phyloP scores from a whole-genome alignment of 495 filamentous ascomycete genomes.

The Pseudotulostoma volvatum region DNA sequence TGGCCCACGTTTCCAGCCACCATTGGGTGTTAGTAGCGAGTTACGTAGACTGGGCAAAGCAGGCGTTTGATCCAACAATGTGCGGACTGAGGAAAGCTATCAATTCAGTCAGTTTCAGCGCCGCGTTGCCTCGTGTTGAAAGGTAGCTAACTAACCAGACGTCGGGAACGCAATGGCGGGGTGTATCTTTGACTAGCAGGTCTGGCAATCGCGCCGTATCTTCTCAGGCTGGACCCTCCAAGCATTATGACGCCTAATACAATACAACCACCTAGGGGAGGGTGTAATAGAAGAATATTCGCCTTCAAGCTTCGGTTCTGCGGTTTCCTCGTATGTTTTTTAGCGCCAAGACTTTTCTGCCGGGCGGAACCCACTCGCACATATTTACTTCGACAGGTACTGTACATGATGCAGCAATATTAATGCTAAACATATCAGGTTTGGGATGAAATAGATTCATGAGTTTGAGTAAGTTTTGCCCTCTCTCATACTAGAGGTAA shows the following conservation, averaged over 20 bases:
- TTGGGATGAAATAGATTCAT: too few relatives aligned
- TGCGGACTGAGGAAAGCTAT: slow-evolving; percentile 26
- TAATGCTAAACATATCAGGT: too few relatives aligned
- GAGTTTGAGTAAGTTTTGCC: too few relatives aligned
- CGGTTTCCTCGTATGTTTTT: too few relatives aligned
- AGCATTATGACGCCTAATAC: slow-evolving; percentile 19
- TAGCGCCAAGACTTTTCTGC: slow-evolving; percentile 18
- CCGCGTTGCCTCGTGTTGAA: slow-evolving; percentile 1
- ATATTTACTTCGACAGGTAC: too few relatives aligned
- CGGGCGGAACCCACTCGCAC: too few relatives aligned
- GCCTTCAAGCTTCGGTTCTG: too few relatives aligned
- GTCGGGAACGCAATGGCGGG: slow-evolving; percentile 17
- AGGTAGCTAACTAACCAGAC: slow-evolving; percentile 20
- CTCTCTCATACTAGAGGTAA: too few relatives aligned
- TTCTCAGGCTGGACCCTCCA: slow-evolving; percentile 20
- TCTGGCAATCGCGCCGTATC: slow-evolving; percentile 14
- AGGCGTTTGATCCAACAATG: background rate
- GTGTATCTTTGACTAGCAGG: slow-evolving; percentile 20
- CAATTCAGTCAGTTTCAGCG: slow-evolving; percentile 12
- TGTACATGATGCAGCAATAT: too few relatives aligned
- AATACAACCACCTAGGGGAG: background rate
- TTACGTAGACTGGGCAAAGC: background rate
- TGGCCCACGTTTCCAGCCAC: slow-evolving; percentile 13
- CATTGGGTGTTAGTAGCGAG: slow-evolving; percentile 12
- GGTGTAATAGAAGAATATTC: background rate